These are phyloP conservation scores for Hypocrella siamensis DNA, from an alignment of 2,329 filamentous ascomycete species.

Conservation along the genomic window DNA sequence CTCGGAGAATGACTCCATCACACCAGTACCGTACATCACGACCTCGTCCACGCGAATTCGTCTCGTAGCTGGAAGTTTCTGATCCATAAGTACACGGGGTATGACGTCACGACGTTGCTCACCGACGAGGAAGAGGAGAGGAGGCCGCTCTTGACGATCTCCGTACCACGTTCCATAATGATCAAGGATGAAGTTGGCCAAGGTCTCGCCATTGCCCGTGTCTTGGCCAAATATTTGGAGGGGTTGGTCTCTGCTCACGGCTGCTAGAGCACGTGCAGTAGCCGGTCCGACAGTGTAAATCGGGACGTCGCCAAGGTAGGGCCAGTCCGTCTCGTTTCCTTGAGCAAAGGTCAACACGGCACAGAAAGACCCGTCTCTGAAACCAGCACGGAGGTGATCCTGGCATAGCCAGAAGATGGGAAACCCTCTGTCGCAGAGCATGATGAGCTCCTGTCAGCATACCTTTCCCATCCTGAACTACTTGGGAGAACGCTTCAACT, in stretches of 20 bases:
- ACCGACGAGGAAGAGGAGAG: constrained; percentile 75
- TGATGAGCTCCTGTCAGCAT: neutral
- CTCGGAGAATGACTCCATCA: constrained; percentile 61
- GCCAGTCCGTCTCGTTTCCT: constrained; percentile 12
- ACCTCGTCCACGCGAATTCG: constrained; percentile 60
- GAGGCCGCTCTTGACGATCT: constrained; percentile 30
- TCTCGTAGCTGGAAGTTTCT: constrained; percentile 26
- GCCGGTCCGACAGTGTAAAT: constrained; percentile 72
- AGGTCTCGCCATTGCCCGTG: constrained; percentile 68
- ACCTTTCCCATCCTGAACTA: constrained; percentile 40
- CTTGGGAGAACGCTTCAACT: constrained; percentile 57
- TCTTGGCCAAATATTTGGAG: constrained; percentile 61
- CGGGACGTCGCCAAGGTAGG: constrained; percentile 38
- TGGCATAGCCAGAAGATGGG: neutral
- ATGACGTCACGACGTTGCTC: constrained; percentile 85
- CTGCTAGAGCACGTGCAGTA: constrained; percentile 57
- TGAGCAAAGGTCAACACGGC: neutral
- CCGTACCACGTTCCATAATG: constrained; percentile 50
- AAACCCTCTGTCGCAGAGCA: neutral
- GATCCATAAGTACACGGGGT: constrained; percentile 57
- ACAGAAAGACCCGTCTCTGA: no score
- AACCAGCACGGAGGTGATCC: neutral
- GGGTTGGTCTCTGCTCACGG: constrained; percentile 30
- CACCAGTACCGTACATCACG: constrained; percentile 73
- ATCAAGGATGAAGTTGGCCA: constrained; percentile 62